Evolutionary conservation across 2,329 filamentous ascomycete species (phyloP).

Genomic region (Hypoxylon sp.): DNA sequence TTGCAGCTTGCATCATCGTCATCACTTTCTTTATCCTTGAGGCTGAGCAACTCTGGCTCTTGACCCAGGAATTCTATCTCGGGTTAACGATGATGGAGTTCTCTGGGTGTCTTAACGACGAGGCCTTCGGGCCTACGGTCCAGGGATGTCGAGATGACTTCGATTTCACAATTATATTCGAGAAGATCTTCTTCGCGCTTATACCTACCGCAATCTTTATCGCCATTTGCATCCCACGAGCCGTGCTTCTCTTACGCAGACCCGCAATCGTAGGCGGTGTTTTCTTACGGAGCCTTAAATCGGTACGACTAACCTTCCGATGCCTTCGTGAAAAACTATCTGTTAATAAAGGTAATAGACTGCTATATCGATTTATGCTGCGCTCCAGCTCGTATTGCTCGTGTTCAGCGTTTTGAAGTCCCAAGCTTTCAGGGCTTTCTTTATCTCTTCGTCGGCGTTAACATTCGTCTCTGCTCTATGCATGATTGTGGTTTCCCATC

Average conservation of each 20-base stretch:
- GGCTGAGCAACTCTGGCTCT: too few species aligned
- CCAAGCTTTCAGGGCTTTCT: slow-evolving; percentile 6
- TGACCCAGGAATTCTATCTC: too few species aligned
- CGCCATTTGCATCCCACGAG: slow-evolving; percentile 46
- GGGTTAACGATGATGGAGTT: slow-evolving; percentile 16
- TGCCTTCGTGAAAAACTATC: background rate
- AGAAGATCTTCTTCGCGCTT: slow-evolving; percentile 56
- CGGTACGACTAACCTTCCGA: slow-evolving; percentile 3
- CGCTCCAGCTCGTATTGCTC: slow-evolving; percentile 14
- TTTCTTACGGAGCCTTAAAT: slow-evolving; percentile 12
- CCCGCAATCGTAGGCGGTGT: slow-evolving; percentile 7
- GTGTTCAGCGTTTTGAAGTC: slow-evolving; percentile 8
- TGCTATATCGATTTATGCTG: slow-evolving; percentile 5
- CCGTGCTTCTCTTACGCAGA: slow-evolving; percentile 32
- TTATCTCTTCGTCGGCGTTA: slow-evolving; percentile 17
- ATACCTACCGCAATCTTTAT: slow-evolving; percentile 54
- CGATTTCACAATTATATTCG: slow-evolving; percentile 60
- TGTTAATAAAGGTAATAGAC: slow-evolving; percentile 5
- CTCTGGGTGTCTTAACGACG: slow-evolving; percentile 17
- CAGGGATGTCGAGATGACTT: slow-evolving; percentile 57
- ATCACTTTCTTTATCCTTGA: too few species aligned
- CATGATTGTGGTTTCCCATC: slow-evolving; percentile 24
- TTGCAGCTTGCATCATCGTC: too few species aligned
- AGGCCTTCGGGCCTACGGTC: slow-evolving; percentile 53
- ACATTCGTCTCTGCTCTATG: slow-evolving; percentile 21